A percentile compares a stretch with the other conserved stretches of the same genome.
Conservation (phyloP, 441 rosid genomes). For the Adansonia madagascariensis region DNA sequence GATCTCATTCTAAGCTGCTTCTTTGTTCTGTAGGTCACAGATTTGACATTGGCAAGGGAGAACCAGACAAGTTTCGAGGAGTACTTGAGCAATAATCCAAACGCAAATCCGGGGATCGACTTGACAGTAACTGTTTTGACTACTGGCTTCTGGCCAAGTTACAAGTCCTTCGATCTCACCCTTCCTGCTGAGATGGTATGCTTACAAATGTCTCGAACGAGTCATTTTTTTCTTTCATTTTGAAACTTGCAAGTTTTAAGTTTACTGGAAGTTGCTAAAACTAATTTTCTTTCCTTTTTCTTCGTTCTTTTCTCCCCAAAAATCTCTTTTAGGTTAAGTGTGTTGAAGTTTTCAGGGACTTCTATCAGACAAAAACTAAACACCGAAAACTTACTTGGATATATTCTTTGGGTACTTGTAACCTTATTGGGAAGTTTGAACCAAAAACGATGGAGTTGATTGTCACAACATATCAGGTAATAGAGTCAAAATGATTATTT, state of each 20-base stretch:
- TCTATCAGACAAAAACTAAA: constrained; percentile 54
- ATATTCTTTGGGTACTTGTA: constrained; percentile 55
- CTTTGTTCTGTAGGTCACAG: constrained; percentile 45
- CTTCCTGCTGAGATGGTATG: constrained; percentile 61
- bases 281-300: background rate
- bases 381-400: constrained; percentile 51
- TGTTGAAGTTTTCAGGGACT: constrained; percentile 55
- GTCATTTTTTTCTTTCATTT: background rate
- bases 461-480: constrained; percentile 60
- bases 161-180: constrained; percentile 55
- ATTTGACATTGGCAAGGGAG: constrained; percentile 59
- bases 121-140: constrained; percentile 58
- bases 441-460: constrained; percentile 52
- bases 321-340: constrained; percentile 41
- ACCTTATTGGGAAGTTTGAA: constrained; percentile 54
- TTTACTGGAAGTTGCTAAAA: background rate
- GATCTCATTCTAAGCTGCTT: background rate
- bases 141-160: constrained; percentile 62
- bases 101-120: constrained; percentile 53
- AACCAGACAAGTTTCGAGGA: constrained; percentile 52
- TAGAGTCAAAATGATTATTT: background rate
- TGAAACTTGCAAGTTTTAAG: background rate
- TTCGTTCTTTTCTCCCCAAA: background rate
- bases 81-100: constrained; percentile 43
- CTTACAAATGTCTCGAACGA: background rate